Percentiles rank a stretch among this genome's conserved stretches.
These are phyloP conservation scores for Chlorella sp. DNA, from an alignment of 139 green algal species.

Conservation along the genomic window DNA sequence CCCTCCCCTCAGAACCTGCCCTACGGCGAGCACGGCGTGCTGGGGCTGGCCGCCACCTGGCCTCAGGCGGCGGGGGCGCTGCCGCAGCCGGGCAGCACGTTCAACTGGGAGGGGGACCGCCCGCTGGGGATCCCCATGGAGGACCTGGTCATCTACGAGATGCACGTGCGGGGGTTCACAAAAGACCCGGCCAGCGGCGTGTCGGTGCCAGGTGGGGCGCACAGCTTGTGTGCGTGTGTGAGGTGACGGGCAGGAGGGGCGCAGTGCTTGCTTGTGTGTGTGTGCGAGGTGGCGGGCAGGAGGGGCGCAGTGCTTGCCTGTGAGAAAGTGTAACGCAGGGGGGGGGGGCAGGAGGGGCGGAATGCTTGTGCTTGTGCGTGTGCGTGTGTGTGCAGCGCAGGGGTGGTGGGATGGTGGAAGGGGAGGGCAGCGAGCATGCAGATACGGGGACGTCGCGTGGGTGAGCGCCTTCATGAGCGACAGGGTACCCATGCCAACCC, in stretches of 20 bases:
- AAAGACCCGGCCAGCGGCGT: slow-evolving; percentile 67
- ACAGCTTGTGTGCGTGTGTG: background rate
- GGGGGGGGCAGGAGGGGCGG: slow-evolving; percentile 49
- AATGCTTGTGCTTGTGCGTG: background rate
- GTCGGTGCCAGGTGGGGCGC: slow-evolving; percentile 45
- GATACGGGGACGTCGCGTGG: background rate
- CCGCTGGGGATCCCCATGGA: slow-evolving; percentile 84
- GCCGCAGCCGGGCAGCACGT: slow-evolving; percentile 49
- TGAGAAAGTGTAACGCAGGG: no score
- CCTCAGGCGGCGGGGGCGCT: slow-evolving; percentile 78
- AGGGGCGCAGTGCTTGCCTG: no score
- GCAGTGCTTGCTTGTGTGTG: background rate
- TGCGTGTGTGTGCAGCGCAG: no score
- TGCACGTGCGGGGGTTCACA: slow-evolving; percentile 97
- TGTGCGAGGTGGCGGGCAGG: no score
- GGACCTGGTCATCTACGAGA: slow-evolving; percentile 97
- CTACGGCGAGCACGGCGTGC: slow-evolving; percentile 58
- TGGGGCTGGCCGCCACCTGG: slow-evolving; percentile 80
- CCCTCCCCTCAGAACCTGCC: slow-evolving; percentile 56
- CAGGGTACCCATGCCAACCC: no score
- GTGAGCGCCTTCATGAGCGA: no score
- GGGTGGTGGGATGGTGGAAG: background rate
- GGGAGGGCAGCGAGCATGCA: background rate
- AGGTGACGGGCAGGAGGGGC: no score
- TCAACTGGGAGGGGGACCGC: slow-evolving; percentile 90